Evolutionary conservation across 2,329 filamentous ascomycete species (phyloP).

Genomic region (Trichoderma sp.): DNA sequence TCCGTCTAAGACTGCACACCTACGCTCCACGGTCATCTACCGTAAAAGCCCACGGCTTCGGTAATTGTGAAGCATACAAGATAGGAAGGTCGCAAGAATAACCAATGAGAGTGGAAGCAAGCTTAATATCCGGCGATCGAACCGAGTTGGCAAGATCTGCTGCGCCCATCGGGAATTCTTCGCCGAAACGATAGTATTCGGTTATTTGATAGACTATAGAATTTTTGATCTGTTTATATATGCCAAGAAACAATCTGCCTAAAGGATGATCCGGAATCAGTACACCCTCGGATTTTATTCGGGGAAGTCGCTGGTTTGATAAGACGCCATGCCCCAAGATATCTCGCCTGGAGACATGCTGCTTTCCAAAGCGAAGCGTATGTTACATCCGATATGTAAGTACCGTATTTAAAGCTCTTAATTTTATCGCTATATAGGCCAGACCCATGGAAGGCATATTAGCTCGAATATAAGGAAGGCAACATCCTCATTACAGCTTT

Average conservation of each 20-base stretch:
- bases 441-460: too few species aligned
- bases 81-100: neutral
- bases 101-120: constrained; percentile 5
- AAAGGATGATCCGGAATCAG: neutral
- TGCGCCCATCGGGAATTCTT: neutral
- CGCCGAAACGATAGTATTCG: neutral
- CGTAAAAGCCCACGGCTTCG: neutral
- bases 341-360: neutral
- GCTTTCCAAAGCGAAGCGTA: neutral
- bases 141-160: neutral
- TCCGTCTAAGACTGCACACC: neutral
- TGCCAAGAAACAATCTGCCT: neutral
- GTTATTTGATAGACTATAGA: neutral
- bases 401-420: neutral
- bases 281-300: neutral
- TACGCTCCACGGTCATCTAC: neutral
- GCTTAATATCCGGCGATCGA: neutral
- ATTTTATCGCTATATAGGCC: too few species aligned
- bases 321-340: neutral
- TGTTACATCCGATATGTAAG: neutral
- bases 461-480: neutral
- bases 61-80: neutral
- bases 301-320: neutral
- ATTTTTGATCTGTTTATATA: neutral
- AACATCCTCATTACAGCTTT: neutral